Evolutionary conservation across 2,329 filamentous ascomycete genomes (phyloP).

Genomic region (Ophiostoma populinum): DNA sequence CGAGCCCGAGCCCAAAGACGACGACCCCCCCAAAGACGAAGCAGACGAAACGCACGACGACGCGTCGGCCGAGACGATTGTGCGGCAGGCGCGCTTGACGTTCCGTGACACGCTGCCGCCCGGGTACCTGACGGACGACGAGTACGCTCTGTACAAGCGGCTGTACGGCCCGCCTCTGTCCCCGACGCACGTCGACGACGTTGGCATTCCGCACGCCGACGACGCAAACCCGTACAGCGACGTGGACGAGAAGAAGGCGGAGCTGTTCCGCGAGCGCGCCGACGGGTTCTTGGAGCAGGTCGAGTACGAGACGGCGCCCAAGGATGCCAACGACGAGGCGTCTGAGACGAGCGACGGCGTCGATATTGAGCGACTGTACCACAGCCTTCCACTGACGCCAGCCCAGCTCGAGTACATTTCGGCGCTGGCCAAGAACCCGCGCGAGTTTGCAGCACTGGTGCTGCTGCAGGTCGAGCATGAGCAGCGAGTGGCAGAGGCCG

Average conservation of each 20-base stretch:
- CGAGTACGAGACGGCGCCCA: constrained; percentile 21
- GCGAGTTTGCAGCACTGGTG: constrained; percentile 36
- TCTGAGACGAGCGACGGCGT: constrained; percentile 18
- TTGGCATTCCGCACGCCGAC: constrained; percentile 25
- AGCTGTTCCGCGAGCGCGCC: constrained; percentile 36
- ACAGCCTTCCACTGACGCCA: constrained; percentile 14
- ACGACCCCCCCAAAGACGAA: too few relatives aligned
- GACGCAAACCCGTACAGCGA: constrained; percentile 11
- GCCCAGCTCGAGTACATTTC: constrained; percentile 26
- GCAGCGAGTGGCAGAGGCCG: constrained; percentile 19
- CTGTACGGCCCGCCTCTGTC: constrained; percentile 63
- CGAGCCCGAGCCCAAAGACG: neutral
- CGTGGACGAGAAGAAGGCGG: constrained; percentile 18
- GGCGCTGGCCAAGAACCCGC: constrained; percentile 32
- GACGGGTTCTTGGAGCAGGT: constrained; percentile 46
- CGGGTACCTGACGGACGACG: constrained; percentile 49
- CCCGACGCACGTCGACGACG: constrained; percentile 41
- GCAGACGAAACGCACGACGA: neutral
- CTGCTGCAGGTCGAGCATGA: constrained; percentile 42
- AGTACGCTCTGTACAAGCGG: constrained; percentile 60
- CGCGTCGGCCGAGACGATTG: constrained; percentile 36
- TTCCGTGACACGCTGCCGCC: constrained; percentile 65
- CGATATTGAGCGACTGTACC: neutral
- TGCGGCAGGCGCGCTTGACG: constrained; percentile 52
- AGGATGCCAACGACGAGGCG: neutral